phyloP scores from a whole-genome alignment of 805 yeast genomes.

The Candida xyloterini region DNA sequence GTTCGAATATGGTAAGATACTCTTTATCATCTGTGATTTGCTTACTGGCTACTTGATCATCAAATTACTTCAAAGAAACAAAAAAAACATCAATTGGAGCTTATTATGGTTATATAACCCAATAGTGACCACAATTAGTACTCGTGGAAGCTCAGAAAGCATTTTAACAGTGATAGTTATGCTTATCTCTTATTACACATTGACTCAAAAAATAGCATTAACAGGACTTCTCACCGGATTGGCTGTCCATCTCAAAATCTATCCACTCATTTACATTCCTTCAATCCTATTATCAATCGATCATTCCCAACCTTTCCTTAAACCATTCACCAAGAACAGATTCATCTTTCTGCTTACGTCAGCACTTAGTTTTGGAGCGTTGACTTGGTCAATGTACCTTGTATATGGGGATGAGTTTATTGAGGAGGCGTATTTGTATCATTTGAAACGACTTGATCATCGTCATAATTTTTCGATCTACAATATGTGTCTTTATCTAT shows the following conservation, averaged over 20 bases:
- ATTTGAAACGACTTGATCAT: conserved; percentile 80
- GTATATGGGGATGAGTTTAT: conserved; percentile 75
- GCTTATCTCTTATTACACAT: conserved; percentile 49
- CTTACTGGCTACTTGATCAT: conserved; percentile 69
- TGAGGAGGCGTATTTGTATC: conserved; percentile 78
- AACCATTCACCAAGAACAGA: conserved; percentile 42
- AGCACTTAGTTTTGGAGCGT: conserved; percentile 39
- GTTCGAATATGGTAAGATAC: conserved; percentile 71
- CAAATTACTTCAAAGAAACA: conserved; percentile 33
- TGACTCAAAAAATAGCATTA: conserved; percentile 30
- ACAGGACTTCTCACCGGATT: conserved; percentile 62
- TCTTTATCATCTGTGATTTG: conserved; percentile 77
- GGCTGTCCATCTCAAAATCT: conserved; percentile 85
- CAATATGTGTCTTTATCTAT: conserved; percentile 67
- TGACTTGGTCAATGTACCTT: conserved; percentile 60
- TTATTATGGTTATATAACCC: conserved; percentile 86
- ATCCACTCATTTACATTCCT: conserved; percentile 87
- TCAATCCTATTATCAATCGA: conserved; percentile 47
- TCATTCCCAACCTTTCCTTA: conserved; percentile 30
- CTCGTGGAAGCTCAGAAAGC: conserved; percentile 93
- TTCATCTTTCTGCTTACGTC: conserved; percentile 41
- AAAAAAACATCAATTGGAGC: conserved; percentile 15
- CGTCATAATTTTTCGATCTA: conserved; percentile 92
- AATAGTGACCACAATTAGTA: conserved; percentile 88
- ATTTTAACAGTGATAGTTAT: conserved; percentile 75